Conservation (phyloP, 2,329 filamentous ascomycete genomes). For the Bipolaris bicolor region DNA sequence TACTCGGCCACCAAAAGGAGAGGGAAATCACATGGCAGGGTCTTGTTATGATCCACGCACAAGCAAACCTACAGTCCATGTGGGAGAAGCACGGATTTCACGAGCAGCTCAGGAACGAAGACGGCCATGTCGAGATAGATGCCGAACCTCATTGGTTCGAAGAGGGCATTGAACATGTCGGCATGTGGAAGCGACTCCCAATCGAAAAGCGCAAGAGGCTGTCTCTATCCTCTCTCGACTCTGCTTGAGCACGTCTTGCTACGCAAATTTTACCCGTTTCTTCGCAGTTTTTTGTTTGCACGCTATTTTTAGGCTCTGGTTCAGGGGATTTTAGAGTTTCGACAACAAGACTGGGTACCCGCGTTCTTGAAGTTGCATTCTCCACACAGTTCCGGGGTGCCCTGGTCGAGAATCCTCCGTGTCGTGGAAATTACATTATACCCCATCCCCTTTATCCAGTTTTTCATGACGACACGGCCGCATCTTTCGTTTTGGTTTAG, state of each 20-base stretch:
- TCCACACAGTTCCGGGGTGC: background rate
- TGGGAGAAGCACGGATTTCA: conserved; percentile 78
- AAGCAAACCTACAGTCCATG: conserved; percentile 66
- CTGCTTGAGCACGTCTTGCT: background rate
- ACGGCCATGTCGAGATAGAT: conserved; percentile 37
- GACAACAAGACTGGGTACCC: background rate
- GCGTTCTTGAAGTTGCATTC: background rate
- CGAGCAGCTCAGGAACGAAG: conserved; percentile 72
- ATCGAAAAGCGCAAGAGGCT: conserved; percentile 21
- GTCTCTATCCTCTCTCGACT: conserved; percentile 17
- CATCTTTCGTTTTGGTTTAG: conserved; percentile 4
- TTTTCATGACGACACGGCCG: conserved; percentile 7
- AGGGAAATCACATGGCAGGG: conserved; percentile 68
- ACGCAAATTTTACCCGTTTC: background rate
- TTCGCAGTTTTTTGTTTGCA: background rate
- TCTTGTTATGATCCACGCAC: conserved; percentile 79
- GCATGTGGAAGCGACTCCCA: conserved; percentile 71
- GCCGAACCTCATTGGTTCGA: conserved; percentile 69
- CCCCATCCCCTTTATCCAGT: background rate
- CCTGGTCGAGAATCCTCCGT: background rate
- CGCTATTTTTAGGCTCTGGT: background rate
- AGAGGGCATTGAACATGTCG: conserved; percentile 83
- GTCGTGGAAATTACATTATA: conserved; percentile 9
- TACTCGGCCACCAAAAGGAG: conserved; percentile 52
- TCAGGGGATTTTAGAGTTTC: background rate